A percentile compares a stretch with the other conserved stretches of the same genome.
Conservation (phyloP, 106 monocot species). For the Acorus calamus region DNA sequence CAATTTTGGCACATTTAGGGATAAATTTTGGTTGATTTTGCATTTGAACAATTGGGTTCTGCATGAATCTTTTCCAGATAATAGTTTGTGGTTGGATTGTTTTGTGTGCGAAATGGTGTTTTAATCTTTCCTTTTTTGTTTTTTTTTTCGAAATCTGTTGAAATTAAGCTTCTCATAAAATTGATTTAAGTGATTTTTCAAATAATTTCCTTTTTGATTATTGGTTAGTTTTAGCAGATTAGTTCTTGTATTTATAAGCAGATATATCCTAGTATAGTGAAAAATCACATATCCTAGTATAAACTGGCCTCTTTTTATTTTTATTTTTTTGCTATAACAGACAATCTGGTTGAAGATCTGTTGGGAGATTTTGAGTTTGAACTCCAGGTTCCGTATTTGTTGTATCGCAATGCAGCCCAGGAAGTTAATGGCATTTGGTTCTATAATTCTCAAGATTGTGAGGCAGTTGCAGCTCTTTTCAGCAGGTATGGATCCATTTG, state of each 20-base stretch:
- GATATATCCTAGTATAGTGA: no score
- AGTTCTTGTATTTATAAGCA: no score
- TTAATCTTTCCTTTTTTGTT: not conserved
- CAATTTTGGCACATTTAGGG: no score
- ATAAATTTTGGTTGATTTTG: no score
- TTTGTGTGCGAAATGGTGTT: no score
- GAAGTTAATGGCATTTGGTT: slow-evolving; percentile 98
- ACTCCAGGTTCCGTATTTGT: slow-evolving; percentile 74
- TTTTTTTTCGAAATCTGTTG: not conserved
- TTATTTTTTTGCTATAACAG: slow-evolving; percentile 19
- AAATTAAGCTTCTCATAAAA: not conserved
- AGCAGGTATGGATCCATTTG: slow-evolving; percentile 38
- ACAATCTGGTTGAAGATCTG: slow-evolving; percentile 83
- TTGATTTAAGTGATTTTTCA: not conserved
- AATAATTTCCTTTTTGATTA: not conserved
- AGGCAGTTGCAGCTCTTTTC: slow-evolving; percentile 80
- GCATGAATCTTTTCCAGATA: no score
- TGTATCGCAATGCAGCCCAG: slow-evolving; percentile 77
- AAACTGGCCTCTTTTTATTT: not conserved
- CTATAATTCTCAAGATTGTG: slow-evolving; percentile 76
- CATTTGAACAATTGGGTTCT: no score
- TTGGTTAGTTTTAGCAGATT: not conserved
- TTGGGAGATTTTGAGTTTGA: slow-evolving; percentile 92
- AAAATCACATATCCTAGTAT: not conserved
- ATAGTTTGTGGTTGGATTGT: no score